Conservation (phyloP, 192 early-diverging fungal species). For the Nowakowskiella sp. region DNA sequence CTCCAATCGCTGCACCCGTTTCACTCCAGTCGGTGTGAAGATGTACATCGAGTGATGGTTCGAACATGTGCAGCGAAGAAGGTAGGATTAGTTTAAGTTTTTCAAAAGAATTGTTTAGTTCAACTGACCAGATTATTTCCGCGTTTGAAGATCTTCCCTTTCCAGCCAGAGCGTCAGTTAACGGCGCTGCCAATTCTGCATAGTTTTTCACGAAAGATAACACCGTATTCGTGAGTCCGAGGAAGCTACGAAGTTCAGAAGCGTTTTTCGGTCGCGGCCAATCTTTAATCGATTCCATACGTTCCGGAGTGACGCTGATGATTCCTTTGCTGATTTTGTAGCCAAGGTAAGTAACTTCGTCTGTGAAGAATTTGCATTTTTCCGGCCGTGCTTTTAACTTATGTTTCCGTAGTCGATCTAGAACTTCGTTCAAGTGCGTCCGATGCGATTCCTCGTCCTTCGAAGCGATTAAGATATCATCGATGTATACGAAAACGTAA, state of each 20-base stretch:
- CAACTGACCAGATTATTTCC: too few species aligned
- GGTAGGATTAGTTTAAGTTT: too few species aligned
- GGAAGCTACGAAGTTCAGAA: constrained; percentile 4
- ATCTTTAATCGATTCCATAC: constrained; percentile 5
- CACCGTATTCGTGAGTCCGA: constrained; percentile 14
- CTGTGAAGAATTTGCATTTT: constrained; percentile 7
- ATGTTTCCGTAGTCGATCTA: constrained; percentile 11
- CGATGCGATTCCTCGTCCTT: constrained; percentile 1
- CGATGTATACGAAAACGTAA: constrained; percentile 19
- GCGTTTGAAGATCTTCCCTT: too few species aligned
- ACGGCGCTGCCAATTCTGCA: constrained; percentile 7
- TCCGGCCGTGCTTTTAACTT: constrained; percentile 5
- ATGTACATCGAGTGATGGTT: too few species aligned
- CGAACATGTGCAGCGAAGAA: too few species aligned
- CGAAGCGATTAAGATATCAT: constrained; percentile 47
- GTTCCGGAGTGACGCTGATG: constrained; percentile 6
- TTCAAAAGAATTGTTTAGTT: too few species aligned
- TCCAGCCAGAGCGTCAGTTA: too few species aligned
- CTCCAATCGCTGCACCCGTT: too few species aligned
- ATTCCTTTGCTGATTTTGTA: constrained; percentile 5
- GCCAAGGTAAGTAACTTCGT: constrained; percentile 10
- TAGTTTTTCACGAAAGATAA: neutral
- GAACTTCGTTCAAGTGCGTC: constrained; percentile 16
- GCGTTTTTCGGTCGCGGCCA: neutral
- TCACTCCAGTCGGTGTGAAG: too few species aligned